These are phyloP conservation scores for Fraxinus latifolia DNA, from an alignment of 305 asterid genomes.

Conservation along the genomic window DNA sequence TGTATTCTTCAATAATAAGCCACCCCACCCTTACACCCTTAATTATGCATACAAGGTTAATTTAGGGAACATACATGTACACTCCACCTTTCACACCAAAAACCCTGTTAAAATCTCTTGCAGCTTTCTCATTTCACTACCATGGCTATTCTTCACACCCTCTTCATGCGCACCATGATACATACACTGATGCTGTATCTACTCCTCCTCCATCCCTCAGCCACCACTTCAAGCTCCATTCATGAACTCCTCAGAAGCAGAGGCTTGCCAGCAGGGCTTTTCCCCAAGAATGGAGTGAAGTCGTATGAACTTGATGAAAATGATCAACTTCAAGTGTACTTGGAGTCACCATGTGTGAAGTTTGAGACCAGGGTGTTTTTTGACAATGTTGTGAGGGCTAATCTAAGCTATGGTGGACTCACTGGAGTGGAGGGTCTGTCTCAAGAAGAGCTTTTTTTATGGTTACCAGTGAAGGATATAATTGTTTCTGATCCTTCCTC, in stretches of 20 bases:
- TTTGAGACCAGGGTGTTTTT: constrained; percentile 65
- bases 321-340: constrained; percentile 55
- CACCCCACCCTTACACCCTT: not conserved
- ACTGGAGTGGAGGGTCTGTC: constrained; percentile 73
- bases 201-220: constrained; percentile 27
- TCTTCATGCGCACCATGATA: constrained; percentile 1
- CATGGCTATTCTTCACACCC: constrained; percentile 31
- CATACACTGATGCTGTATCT: constrained; percentile 21
- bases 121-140: constrained; percentile 15
- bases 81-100: constrained; percentile 19
- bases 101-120: constrained; percentile 36
- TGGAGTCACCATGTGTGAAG: constrained; percentile 69
- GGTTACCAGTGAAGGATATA: constrained; percentile 62
- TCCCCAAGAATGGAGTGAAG: constrained; percentile 70
- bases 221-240: constrained; percentile 35
- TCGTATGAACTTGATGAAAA: constrained; percentile 47
- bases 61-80: constrained; percentile 18
- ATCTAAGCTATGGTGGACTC: constrained; percentile 73
- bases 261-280: constrained; percentile 78
- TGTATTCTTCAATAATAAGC: not conserved
- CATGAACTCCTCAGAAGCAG: constrained; percentile 64
- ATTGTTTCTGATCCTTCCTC: constrained; percentile 54
- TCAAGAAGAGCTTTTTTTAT: constrained; percentile 79
- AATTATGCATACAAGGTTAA: constrained; percentile 22
- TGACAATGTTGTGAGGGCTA: constrained; percentile 73